Evolutionary conservation across 2,329 filamentous ascomycete species (phyloP).

Genomic region (Diaporthe vaccinii): DNA sequence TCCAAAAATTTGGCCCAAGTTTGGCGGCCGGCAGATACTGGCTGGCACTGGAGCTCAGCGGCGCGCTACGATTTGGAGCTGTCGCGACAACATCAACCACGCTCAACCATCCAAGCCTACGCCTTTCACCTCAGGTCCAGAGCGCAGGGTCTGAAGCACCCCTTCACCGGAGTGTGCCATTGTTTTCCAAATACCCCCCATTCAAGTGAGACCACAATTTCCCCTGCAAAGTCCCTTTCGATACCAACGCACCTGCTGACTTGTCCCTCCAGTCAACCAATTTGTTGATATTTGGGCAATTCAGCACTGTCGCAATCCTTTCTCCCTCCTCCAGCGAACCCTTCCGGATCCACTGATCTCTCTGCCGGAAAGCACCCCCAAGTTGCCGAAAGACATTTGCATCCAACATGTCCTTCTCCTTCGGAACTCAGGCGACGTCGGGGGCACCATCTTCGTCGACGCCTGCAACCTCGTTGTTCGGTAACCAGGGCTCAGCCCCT

Average conservation of each 20-base stretch:
- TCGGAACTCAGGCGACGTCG: conserved; percentile 50
- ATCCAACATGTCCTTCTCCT: conserved; percentile 44
- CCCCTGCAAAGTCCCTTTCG: not conserved
- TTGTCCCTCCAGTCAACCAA: not conserved
- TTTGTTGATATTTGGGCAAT: not conserved
- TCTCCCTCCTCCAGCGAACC: not conserved
- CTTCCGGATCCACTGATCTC: not conserved
- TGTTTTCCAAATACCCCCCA: not conserved
- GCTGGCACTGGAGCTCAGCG: conserved; percentile 25
- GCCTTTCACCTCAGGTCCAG: conserved; percentile 6
- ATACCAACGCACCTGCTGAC: conserved; percentile 1
- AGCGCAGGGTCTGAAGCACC: conserved; percentile 7
- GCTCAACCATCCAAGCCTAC: not conserved
- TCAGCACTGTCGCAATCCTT: not conserved
- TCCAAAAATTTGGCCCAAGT: conserved; percentile 27
- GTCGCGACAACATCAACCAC: conserved; percentile 36
- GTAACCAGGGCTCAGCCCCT: conserved; percentile 42
- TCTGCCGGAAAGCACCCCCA: not conserved
- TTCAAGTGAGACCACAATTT: conserved; percentile 3
- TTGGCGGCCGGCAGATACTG: conserved; percentile 34
- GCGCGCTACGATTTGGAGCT: conserved; percentile 34
- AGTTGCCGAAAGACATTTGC: conserved; percentile 2
- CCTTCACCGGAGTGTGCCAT: conserved; percentile 2
- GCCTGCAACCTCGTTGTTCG: conserved; percentile 59
- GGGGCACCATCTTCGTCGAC: conserved; percentile 56